Conservation (phyloP, 1,284 basidiomycete species). For the Tetrapyrgos nigripes region DNA sequence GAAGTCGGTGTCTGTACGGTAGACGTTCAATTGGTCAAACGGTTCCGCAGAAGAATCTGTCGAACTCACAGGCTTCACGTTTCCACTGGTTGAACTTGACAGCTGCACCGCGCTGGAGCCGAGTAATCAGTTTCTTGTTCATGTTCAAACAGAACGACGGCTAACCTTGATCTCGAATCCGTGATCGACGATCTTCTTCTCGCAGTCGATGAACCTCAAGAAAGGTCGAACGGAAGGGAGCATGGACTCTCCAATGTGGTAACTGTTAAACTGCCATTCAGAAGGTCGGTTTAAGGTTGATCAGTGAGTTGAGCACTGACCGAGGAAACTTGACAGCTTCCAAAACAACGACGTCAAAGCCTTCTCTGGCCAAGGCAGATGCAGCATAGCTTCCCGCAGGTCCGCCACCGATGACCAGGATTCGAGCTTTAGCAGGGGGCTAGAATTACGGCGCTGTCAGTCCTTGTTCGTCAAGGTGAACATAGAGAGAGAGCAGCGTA, state of each 20-base stretch:
- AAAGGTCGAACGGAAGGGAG: constrained; percentile 45
- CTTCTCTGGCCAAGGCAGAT: constrained; percentile 23
- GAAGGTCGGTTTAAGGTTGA: too few relatives aligned
- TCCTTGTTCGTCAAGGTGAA: not conserved
- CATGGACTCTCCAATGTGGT: constrained; percentile 49
- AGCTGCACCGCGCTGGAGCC: constrained; percentile 30
- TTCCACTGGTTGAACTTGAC: constrained; percentile 20
- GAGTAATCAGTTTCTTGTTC: not conserved
- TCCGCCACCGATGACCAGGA: constrained; percentile 13
- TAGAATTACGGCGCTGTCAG: not conserved
- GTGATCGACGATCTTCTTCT: constrained; percentile 35
- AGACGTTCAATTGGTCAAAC: not conserved
- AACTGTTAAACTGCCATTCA: constrained; percentile 29
- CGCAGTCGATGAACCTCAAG: constrained; percentile 44
- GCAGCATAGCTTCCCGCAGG: constrained; percentile 14
- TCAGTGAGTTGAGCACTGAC: constrained; percentile 18
- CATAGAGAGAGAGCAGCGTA: not conserved
- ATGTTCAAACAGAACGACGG: not conserved
- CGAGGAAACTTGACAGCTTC: constrained; percentile 57
- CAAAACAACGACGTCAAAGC: constrained; percentile 54
- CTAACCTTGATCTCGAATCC: constrained; percentile 47
- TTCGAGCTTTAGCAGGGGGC: not conserved
- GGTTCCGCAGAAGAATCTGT: not conserved
- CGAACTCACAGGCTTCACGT: constrained; percentile 6
- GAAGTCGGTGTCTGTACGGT: constrained; percentile 2